phyloP scores from a whole-genome alignment of 805 yeast species.

The Blastobotrys mokoenaii region DNA sequence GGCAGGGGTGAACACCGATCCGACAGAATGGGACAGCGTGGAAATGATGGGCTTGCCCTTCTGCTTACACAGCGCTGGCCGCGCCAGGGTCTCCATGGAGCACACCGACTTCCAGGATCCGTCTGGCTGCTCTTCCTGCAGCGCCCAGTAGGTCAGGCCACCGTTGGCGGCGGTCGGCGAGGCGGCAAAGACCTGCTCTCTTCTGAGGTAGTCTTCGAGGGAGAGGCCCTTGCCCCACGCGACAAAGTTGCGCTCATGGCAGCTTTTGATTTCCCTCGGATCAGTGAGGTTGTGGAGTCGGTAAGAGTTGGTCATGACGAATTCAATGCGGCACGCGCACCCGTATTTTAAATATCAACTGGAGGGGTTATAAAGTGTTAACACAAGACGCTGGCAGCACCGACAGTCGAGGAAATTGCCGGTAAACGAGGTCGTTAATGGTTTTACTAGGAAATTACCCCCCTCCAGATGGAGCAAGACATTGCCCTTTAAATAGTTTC shows the following conservation, averaged over 20 bases:
- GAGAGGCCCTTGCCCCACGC: constrained; percentile 24
- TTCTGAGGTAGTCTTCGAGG: constrained; percentile 19
- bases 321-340: no score
- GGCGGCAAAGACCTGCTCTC: constrained; percentile 19
- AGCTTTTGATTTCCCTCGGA: constrained; percentile 10
- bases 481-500: no score
- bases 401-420: no score
- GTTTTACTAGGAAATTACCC: no score
- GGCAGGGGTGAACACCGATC: constrained; percentile 50
- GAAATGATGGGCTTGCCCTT: constrained; percentile 15
- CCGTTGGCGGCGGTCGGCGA: constrained; percentile 12
- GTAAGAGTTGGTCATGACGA: constrained; percentile 1
- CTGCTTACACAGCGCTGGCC: constrained; percentile 24
- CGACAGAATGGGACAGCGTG: constrained; percentile 31
- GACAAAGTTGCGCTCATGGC: constrained; percentile 15
- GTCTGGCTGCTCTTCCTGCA: constrained; percentile 21
- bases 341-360: no score
- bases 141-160: constrained; percentile 23
- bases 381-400: no score
- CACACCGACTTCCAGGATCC: constrained; percentile 29
- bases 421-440: no score
- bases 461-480: background rate
- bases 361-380: no score
- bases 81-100: constrained; percentile 40
- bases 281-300: constrained; percentile 12